phyloP scores from a whole-genome alignment of 176 grass and related monocot species.

The Phyllostachys edulis region DNA sequence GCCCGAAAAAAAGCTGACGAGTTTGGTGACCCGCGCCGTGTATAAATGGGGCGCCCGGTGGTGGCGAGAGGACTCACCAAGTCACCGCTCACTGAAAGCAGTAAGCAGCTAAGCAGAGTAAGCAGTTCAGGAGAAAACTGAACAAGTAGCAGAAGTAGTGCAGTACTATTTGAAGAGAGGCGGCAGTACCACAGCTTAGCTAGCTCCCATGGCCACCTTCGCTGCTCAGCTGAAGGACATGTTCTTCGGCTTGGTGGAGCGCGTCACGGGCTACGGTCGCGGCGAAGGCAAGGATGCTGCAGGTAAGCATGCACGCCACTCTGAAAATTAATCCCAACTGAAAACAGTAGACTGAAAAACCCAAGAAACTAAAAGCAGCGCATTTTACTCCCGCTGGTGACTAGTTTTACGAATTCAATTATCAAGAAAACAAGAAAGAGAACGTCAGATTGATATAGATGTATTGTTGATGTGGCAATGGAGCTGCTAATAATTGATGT shows the following conservation, averaged over 20 bases:
- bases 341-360: too few relatives aligned
- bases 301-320: neutral
- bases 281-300: slow-evolving; percentile 4
- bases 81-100: neutral
- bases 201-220: slow-evolving; percentile 34
- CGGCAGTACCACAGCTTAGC: neutral
- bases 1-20: neutral
- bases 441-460: neutral
- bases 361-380: neutral
- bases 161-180: neutral
- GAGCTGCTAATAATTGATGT: neutral
- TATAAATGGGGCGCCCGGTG: slow-evolving; percentile 12
- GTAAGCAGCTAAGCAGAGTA: neutral
- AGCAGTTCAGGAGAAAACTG: neutral
- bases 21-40: neutral
- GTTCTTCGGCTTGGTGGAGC: slow-evolving; percentile 27
- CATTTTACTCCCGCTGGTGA: neutral
- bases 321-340: neutral
- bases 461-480: neutral
- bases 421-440: neutral
- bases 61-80: neutral
- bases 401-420: too few relatives aligned
- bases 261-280: slow-evolving; percentile 1
- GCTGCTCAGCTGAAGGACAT: slow-evolving; percentile 39
- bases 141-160: neutral